Evolutionary conservation across 192 early-diverging fungal genomes (phyloP), one percentile per base, ranked within the genome.

Genomic region (Cladochytrium replicatum): DNA sequence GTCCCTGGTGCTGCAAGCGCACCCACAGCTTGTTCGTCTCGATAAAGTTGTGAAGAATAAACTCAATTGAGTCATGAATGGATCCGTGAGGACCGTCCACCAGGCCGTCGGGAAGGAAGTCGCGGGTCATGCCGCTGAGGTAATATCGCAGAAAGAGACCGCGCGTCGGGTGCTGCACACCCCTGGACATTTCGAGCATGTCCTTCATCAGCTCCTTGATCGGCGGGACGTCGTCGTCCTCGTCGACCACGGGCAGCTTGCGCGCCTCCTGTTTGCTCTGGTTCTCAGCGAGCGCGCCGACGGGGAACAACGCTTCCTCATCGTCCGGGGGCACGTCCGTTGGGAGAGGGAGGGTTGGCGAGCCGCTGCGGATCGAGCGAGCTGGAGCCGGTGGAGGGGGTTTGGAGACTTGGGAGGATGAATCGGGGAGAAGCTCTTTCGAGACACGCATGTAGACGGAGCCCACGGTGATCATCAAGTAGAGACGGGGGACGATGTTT

Each of bases 21-120:
- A 99, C 97, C 97, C 97, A 99, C 13, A 99, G 78, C 71, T 99
- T 99, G 72, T 99, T 99, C 94, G 95, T 99, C 72, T 99, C 97
- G 29, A 91, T 87, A 71, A 97, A 97, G 58, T 99, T 97, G 37
- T 86, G 91, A 28, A 99, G 66, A 50, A 89, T 93, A 56, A 99
- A 99, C 32, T 87, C 80, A 51, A 95, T 94, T 2, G 93, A 90
- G 63, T 97, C 93, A 46, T 81, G 64, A 39, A 96, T 73, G 46
- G 82, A 87, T 46, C 92, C 93, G 54, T 84, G 82, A 2, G 83
- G 74, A 63, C 71, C 66, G 29, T 78, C 64, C 2, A 60, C 29
- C 17, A 55, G 43, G n/a, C 83, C 84, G 34, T 88, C 74, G 0
- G 96, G 96, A 46, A 99, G 75, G 55, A 84, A 88, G 60, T 99